Evolutionary conservation across 129 eudicot genomes (phyloP).

Genomic region (Tagetes patula): DNA sequence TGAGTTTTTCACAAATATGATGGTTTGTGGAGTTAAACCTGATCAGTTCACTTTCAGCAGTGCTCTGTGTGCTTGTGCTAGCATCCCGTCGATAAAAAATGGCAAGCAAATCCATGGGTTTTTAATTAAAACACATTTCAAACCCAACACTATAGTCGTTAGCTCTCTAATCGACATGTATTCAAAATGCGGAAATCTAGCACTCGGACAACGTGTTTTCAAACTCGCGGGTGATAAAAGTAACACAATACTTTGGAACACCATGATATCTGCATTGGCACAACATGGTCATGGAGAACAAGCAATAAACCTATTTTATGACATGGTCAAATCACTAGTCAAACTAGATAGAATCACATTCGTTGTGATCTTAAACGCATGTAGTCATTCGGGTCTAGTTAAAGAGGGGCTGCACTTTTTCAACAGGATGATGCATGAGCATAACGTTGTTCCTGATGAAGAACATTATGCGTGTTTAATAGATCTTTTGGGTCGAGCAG

Average conservation of each 20-base stretch:
- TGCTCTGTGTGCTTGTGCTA: conserved; percentile 62
- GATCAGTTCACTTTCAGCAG: conserved; percentile 78
- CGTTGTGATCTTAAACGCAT: conserved; percentile 61
- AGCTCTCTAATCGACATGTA: conserved; percentile 85
- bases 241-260: conserved; percentile 63
- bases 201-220: conserved; percentile 44
- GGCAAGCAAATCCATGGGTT: conserved; percentile 75
- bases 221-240: conserved; percentile 36
- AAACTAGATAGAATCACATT: conserved; percentile 62
- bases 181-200: conserved; percentile 65
- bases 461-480: conserved; percentile 86
- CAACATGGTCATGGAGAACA: conserved; percentile 71
- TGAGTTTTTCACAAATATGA: conserved; percentile 49
- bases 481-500: conserved; percentile 78
- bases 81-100: conserved; percentile 41
- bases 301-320: conserved; percentile 43
- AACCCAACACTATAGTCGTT: conserved; percentile 60
- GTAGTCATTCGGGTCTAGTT: conserved; percentile 75
- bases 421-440: conserved; percentile 38
- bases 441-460: conserved; percentile 48
- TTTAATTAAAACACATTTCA: conserved; percentile 43
- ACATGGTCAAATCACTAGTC: conserved; percentile 53
- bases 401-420: conserved; percentile 51
- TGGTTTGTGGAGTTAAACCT: conserved; percentile 43
- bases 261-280: conserved; percentile 72